Evolutionary conservation across 768 basidiomycete genomes (phyloP).

Genomic region (Suillus alpinus): DNA sequence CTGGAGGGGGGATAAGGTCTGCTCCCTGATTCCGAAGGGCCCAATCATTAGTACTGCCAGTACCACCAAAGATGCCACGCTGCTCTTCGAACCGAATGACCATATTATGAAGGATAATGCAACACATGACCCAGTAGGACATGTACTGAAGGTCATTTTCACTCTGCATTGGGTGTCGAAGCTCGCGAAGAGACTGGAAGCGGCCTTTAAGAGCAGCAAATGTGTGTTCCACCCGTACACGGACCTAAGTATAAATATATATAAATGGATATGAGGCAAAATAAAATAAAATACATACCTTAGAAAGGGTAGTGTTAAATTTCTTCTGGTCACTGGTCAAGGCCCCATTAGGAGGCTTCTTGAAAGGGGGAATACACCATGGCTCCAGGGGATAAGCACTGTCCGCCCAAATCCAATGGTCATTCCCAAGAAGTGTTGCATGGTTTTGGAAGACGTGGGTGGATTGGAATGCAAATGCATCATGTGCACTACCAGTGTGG

Average conservation of each 20-base stretch:
- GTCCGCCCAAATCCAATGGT: slow-evolving; percentile 9
- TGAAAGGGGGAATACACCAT: slow-evolving; percentile 8
- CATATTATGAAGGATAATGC: slow-evolving; percentile 3
- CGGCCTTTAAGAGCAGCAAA: slow-evolving; percentile 3
- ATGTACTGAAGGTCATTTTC: neutral
- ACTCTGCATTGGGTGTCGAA: neutral
- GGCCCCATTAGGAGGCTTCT: slow-evolving; percentile 9
- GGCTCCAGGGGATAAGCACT: slow-evolving; percentile 2
- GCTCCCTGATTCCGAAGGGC: neutral
- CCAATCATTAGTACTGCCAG: neutral
- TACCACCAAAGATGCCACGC: neutral
- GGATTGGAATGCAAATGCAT: slow-evolving; percentile 7
- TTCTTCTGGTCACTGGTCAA: neutral
- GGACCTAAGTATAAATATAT: neutral
- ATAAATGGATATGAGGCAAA: neutral
- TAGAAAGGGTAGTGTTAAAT: slow-evolving; percentile 1
- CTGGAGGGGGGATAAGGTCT: neutral
- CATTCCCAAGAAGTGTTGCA: neutral
- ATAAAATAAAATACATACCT: neutral
- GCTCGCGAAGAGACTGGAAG: slow-evolving; percentile 3
- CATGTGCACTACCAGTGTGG: slow-evolving; percentile 5
- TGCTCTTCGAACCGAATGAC: neutral
- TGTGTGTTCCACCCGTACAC: neutral
- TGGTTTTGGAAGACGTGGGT: neutral
- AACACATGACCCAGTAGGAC: neutral